Conservation (phyloP, 805 yeast species). For the Ogataea paraovalis region DNA sequence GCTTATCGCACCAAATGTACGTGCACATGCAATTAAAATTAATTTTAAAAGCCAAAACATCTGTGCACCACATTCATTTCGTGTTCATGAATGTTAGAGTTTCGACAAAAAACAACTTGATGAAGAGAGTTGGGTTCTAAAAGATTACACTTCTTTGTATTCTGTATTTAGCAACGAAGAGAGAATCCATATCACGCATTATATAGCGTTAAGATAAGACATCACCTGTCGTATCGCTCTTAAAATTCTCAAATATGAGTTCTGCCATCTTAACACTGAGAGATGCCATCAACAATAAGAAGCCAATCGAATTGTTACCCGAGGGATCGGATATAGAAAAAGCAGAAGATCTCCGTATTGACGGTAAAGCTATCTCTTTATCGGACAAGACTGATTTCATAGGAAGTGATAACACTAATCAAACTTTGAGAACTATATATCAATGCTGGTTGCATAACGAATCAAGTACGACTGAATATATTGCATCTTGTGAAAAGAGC, state of each 20-base stretch:
- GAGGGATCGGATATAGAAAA: slow-evolving; percentile 15
- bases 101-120: too few relatives aligned
- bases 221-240: too few relatives aligned
- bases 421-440: slow-evolving; percentile 55
- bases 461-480: slow-evolving; percentile 75
- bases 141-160: too few relatives aligned
- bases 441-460: slow-evolving; percentile 79
- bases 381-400: slow-evolving; percentile 48
- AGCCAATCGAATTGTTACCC: slow-evolving; percentile 12
- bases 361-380: slow-evolving; percentile 12
- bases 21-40: too few relatives aligned
- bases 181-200: too few relatives aligned
- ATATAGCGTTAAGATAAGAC: too few relatives aligned
- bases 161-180: too few relatives aligned
- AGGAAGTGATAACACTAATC: slow-evolving; percentile 38
- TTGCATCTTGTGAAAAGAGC: slow-evolving; percentile 62
- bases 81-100: too few relatives aligned
- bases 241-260: not conserved
- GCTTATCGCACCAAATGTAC: not conserved
- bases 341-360: slow-evolving; percentile 18
- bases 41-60: too few relatives aligned
- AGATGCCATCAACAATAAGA: slow-evolving; percentile 13
- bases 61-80: too few relatives aligned
- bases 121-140: too few relatives aligned
- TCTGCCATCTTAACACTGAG: slow-evolving; percentile 14